Conservation (phyloP, 208 protist genomes). For the Plasmodiophora brassicae region DNA sequence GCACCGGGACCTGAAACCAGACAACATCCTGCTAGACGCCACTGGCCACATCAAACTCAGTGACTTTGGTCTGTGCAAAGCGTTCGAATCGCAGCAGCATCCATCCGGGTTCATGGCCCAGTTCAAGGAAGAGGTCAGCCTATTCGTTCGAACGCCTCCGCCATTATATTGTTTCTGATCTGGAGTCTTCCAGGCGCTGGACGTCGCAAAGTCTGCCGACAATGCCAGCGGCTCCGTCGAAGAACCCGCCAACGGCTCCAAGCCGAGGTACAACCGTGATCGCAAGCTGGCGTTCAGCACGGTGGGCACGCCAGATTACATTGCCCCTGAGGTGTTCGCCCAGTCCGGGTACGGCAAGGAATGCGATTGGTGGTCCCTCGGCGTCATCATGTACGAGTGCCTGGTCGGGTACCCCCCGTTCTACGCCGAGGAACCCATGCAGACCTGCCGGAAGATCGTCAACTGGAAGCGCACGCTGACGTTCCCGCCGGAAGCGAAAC, state of each 20-base stretch:
- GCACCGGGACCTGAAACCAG: slow-evolving; percentile 59
- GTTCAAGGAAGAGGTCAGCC: background rate
- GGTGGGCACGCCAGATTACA: slow-evolving; percentile 71
- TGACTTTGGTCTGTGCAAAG: slow-evolving; percentile 59
- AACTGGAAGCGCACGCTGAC: slow-evolving; percentile 59
- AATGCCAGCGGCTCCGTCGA: background rate
- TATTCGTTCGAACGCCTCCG: slow-evolving; percentile 34
- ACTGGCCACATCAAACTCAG: slow-evolving; percentile 57
- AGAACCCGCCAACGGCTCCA: background rate
- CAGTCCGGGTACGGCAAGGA: slow-evolving; percentile 50
- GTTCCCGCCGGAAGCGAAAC: slow-evolving; percentile 53
- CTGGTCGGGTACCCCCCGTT: slow-evolving; percentile 70
- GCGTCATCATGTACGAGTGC: slow-evolving; percentile 70
- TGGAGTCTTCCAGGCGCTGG: background rate
- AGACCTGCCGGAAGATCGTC: slow-evolving; percentile 70
- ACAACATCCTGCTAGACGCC: slow-evolving; percentile 52
- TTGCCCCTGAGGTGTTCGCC: slow-evolving; percentile 66
- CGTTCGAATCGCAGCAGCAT: slow-evolving; percentile 4
- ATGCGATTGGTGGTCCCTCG: slow-evolving; percentile 69
- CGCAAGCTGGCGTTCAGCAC: slow-evolving; percentile 50
- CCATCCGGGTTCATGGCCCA: background rate
- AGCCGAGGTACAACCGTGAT: background rate
- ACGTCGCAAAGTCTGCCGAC: background rate
- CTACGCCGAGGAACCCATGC: slow-evolving; percentile 53
- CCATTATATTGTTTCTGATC: slow-evolving; percentile 31